Evolutionary conservation across 768 basidiomycete species (phyloP), one percentile per base, ranked within the genome.

Genomic region (Hericium rajendrae): DNA sequence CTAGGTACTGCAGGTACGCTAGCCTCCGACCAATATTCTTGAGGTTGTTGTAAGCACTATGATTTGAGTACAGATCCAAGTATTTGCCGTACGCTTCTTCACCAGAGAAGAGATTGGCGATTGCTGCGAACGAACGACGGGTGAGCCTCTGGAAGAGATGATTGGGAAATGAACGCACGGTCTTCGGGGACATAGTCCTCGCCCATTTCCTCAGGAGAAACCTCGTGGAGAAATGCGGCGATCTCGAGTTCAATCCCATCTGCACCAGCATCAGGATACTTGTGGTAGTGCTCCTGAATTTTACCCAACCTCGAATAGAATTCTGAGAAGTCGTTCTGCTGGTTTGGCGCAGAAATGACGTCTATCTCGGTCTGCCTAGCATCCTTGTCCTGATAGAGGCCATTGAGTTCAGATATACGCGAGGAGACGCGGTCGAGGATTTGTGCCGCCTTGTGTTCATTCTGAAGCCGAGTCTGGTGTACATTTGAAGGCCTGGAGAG

Each of bases 21-120:
- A 94, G 72, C 46, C 94, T 82, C 67, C 87, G 91, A 52, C 84
- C 80, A 51, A 94, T 80, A 58, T 86, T 82, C 72, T 90, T 91
- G 62, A 99, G 71, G 71, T 99, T 99, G 74, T 83, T 85, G 73
- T 90, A 98, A 51, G 88, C 76, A 51, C 86, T 81, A 65, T 98
- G 97, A 58, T 90, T 85, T 52, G 84, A 76, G 69, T 98, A 91
- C 57, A 99, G 70, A 70, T 99, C 97, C 59, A 98, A 81, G 68
- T 95, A 97, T 71, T 90, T 90, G 53, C 97, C 97, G 64, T 94
- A 91, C 8, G 81, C 80, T 69, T 99, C 97, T 75, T 98, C 95
- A 38, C 97, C 97, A 12, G 94, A 95, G 74, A 99, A 99, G 64
- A 95, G 71, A 52, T 90, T 71, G 38, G 88, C 85, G 56, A 92